Conservation (phyloP, 2,329 filamentous ascomycete genomes). For the Rhinocladiella similis region DNA sequence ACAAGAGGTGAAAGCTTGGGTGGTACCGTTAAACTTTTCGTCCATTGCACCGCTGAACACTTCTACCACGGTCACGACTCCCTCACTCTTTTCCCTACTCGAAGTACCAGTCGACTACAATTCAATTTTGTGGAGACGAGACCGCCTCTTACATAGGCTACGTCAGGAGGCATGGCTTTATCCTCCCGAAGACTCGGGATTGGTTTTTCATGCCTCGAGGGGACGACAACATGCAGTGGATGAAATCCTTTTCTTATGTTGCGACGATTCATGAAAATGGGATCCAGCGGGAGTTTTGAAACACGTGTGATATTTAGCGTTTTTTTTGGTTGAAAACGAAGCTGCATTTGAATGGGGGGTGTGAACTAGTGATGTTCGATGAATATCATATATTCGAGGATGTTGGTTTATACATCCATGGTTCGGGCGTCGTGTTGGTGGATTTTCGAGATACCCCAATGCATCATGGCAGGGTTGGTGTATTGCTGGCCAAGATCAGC, state of each 20-base stretch:
- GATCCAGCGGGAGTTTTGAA: conserved; percentile 22
- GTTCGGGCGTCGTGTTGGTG: neutral
- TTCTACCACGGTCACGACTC: conserved; percentile 13
- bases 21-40: conserved; percentile 16
- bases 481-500: neutral
- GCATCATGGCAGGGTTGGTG: neutral
- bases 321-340: neutral
- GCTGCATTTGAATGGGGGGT: neutral
- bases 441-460: conserved; percentile 1
- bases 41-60: conserved; percentile 17
- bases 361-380: neutral
- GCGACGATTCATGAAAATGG: conserved; percentile 23
- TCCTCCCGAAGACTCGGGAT: conserved; percentile 43
- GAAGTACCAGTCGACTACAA: conserved; percentile 13
- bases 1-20: conserved; percentile 17
- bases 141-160: conserved; percentile 28
- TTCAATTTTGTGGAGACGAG: conserved; percentile 18
- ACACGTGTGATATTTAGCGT: conserved; percentile 4
- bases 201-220: conserved; percentile 43
- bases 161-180: conserved; percentile 46
- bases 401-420: neutral
- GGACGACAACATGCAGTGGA: conserved; percentile 11
- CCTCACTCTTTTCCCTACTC: conserved; percentile 14
- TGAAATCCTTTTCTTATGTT: conserved; percentile 16
- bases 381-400: neutral